These are phyloP conservation scores for Aspergillus spinulosporus DNA, from an alignment of 2,329 filamentous ascomycete genomes.

Conservation along the genomic window DNA sequence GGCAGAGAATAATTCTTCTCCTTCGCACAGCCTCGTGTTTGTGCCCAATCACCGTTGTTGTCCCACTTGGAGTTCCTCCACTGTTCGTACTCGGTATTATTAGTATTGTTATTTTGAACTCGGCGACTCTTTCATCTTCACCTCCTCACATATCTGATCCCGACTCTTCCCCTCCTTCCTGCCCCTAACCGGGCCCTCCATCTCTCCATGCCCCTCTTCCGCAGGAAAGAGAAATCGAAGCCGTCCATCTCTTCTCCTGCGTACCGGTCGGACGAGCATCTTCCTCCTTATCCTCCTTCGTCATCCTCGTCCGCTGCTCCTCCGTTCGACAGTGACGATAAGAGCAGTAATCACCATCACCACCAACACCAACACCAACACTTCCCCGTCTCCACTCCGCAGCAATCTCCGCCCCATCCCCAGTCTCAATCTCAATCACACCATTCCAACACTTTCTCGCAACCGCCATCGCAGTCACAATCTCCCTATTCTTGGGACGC, in stretches of 20 bases:
- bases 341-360: background rate
- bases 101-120: background rate
- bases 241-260: constrained; percentile 17
- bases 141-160: background rate
- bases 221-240: constrained; percentile 20
- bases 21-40: constrained; percentile 15
- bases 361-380: constrained; percentile 6
- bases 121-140: constrained; percentile 10
- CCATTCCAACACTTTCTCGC: constrained; percentile 5
- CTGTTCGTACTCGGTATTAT: background rate
- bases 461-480: constrained; percentile 3
- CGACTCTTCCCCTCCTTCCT: background rate
- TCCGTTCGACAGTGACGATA: constrained; percentile 14
- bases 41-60: constrained; percentile 13
- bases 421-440: constrained; percentile 11
- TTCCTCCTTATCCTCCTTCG: constrained; percentile 14
- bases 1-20: background rate
- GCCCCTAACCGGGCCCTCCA: constrained; percentile 6
- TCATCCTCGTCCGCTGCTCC: constrained; percentile 11
- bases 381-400: constrained; percentile 15
- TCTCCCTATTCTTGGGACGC: constrained; percentile 1
- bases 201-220: constrained; percentile 24
- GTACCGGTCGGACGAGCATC: constrained; percentile 21
- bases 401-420: constrained; percentile 15
- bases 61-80: constrained; percentile 14